Evolutionary conservation across 202 grass and related monocot genomes (phyloP), one percentile per base, ranked within the genome.

Genomic region (Zoysia matrella): DNA sequence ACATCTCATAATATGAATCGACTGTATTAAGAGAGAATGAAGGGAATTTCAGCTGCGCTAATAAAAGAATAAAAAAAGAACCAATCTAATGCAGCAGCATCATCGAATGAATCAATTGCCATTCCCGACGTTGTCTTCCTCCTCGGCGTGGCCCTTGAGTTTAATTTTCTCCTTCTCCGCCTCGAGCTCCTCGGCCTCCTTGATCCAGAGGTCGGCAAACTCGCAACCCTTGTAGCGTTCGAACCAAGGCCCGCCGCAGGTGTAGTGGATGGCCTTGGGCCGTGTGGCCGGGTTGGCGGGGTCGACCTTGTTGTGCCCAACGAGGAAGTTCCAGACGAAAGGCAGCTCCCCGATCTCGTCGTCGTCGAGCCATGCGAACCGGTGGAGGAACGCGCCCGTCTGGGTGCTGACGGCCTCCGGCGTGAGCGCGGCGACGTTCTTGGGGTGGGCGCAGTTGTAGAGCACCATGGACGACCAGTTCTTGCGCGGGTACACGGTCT

Each of bases 331-430:
- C 88, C 91, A 93, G 2, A 53, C 60, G 78, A 90, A 88, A 0
- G 91, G 79, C 16, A 88, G 70, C 85, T 90, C 85, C 12, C 85
- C 91, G 74, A 93, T n/a, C 2, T 93, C 88, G 75, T 3, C 70
- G 82, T 93, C 88, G 60, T 90, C 88, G 14, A 93, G 91, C 91
- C 91, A 93, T 10, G 72, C 67, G 88, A 93, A 93, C n/a, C 85
- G 82, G 88, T 90, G 91, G 9, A 93, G 85, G 79, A 73, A 87
- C 0, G 82, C 78, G 11, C 82, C 88, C 60, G 6, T 80, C 52
- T 8, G 60, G 11, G 74, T 69, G 82, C 79, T 93, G 15, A 93
- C 82, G 68, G 68, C 79, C 43, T 93, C 88, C 36, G 91, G 88
- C 11, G 91, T 90, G 65, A 93, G 91, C 9, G 82, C 79, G 60